These are phyloP conservation scores for Penicillium sp. DNA, from an alignment of 2,329 filamentous ascomycete species.

Conservation along the genomic window DNA sequence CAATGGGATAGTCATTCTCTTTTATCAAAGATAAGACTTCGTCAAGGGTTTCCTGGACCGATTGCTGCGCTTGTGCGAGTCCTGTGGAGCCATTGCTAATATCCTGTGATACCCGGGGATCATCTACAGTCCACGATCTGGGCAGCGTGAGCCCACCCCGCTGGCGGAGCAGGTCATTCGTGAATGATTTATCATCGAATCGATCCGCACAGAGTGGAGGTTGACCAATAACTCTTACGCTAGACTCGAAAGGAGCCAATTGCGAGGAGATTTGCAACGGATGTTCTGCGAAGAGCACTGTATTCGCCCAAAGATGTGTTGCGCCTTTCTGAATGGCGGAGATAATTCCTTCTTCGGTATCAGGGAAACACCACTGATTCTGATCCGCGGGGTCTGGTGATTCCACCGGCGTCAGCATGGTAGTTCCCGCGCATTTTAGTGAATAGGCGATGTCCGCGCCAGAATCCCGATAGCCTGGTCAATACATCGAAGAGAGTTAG, in stretches of 20 bases:
- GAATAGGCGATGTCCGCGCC: conserved; percentile 52
- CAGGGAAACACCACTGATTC: conserved; percentile 46
- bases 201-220: conserved; percentile 49
- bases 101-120: neutral
- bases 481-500: neutral
- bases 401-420: conserved; percentile 33
- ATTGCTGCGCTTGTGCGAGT: neutral
- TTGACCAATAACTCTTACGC: conserved; percentile 48
- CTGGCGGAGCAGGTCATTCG: conserved; percentile 47
- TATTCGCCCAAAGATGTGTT: conserved; percentile 55
- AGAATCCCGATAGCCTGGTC: conserved; percentile 50
- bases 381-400: conserved; percentile 33
- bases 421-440: conserved; percentile 32
- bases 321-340: conserved; percentile 43
- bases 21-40: conserved; percentile 13
- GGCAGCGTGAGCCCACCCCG: conserved; percentile 44
- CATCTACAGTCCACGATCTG: conserved; percentile 35
- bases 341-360: conserved; percentile 46
- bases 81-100: neutral
- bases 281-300: conserved; percentile 51
- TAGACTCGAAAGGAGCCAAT: conserved; percentile 31
- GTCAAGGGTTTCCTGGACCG: neutral
- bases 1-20: conserved; percentile 38
- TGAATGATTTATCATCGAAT: conserved; percentile 54
- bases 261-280: conserved; percentile 47